Conservation (phyloP, 768 basidiomycete species). For the Kwoniella dejecticola region DNA sequence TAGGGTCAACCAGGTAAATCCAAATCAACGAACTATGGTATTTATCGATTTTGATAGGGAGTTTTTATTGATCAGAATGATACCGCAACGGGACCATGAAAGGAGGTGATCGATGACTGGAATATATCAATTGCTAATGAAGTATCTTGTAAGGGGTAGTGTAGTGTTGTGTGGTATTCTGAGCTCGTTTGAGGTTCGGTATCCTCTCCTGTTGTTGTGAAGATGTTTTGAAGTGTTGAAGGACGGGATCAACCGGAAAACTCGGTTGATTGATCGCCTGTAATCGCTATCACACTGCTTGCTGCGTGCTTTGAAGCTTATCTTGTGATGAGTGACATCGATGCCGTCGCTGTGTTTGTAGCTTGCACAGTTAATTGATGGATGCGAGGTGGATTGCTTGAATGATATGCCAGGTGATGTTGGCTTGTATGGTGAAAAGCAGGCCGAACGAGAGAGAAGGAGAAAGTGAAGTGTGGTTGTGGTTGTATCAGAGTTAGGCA, state of each 20-base stretch:
- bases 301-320: no score
- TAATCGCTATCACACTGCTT: neutral
- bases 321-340: no score
- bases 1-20: neutral
- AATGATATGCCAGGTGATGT: neutral
- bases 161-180: neutral
- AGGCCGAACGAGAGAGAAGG: neutral
- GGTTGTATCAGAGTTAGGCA: constrained; percentile 9
- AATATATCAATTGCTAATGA: no score
- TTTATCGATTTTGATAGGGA: no score
- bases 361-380: no score
- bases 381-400: neutral
- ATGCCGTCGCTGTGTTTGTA: no score
- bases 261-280: neutral
- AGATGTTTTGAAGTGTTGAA: neutral
- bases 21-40: no score
- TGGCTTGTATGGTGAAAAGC: neutral
- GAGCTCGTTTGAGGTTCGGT: neutral
- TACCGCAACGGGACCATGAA: constrained; percentile 10
- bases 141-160: no score
- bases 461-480: neutral
- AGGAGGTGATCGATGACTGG: neutral
- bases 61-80: no score
- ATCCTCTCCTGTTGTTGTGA: constrained; percentile 3
- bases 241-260: constrained; percentile 17